A percentile compares a stretch with the other conserved stretches of the same genome.
These are phyloP conservation scores for Penicillium longicatenatum DNA, from an alignment of 495 filamentous ascomycete genomes.

Conservation along the genomic window DNA sequence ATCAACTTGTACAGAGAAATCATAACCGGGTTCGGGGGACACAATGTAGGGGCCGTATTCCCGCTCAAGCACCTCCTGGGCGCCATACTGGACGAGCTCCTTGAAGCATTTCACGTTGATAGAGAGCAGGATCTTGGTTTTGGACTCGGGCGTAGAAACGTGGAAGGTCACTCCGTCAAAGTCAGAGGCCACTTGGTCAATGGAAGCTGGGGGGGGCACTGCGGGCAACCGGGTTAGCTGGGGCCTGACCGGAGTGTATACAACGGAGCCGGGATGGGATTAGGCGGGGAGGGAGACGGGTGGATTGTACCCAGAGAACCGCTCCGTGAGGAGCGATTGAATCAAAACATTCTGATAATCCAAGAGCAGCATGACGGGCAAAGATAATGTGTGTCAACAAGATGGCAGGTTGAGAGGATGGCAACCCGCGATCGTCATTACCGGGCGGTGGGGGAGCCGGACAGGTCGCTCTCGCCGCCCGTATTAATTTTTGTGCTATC, in stretches of 20 bases:
- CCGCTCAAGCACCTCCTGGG: conserved; percentile 82
- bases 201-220: conserved; percentile 78
- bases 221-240: conserved; percentile 37
- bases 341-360: conserved; percentile 99
- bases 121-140: conserved; percentile 89
- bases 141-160: conserved; percentile 90
- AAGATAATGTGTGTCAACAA: conserved; percentile 17
- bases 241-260: conserved; percentile 29
- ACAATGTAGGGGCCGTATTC: conserved; percentile 95
- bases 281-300: conserved; percentile 22
- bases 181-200: conserved; percentile 97
- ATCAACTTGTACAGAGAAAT: conserved; percentile 90
- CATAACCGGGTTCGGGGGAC: conserved; percentile 82
- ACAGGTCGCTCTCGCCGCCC: conserved; percentile 39
- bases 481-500: conserved; percentile 46
- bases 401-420: conserved; percentile 25
- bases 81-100: conserved; percentile 90
- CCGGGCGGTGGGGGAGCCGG: conserved; percentile 38
- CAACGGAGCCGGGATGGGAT: conserved; percentile 15
- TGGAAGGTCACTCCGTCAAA: conserved; percentile 98
- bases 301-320: conserved; percentile 76
- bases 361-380: conserved; percentile 82
- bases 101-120: conserved; percentile 91
- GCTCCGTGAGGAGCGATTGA: conserved; percentile 91
- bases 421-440: conserved; percentile 34